Conservation (phyloP, 371 early-diverging fungal genomes). For the Actinomortierella ambigua region DNA sequence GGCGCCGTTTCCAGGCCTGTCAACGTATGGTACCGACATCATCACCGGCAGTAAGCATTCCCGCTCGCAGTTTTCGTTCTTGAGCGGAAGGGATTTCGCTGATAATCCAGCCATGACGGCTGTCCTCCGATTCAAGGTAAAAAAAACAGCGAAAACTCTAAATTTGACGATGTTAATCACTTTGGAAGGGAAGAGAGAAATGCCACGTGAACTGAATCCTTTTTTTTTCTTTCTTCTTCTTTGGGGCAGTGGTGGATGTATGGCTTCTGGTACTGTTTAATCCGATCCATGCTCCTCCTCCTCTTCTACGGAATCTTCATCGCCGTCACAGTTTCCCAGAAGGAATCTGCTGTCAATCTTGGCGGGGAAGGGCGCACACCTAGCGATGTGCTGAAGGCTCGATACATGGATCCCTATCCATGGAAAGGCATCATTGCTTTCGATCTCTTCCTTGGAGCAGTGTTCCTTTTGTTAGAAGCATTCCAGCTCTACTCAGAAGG, state of each 20-base stretch:
- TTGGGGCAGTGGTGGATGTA: slow-evolving; percentile 18
- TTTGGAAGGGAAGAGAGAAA: no score
- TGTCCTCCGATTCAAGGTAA: slow-evolving; percentile 34
- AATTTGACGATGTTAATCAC: slow-evolving; percentile 17
- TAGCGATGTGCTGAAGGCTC: not conserved
- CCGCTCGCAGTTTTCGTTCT: slow-evolving; percentile 30
- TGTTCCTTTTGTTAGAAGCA: slow-evolving; percentile 19
- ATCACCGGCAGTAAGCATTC: slow-evolving; percentile 3
- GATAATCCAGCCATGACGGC: slow-evolving; percentile 46
- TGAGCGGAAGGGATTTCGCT: slow-evolving; percentile 40
- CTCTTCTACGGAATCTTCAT: slow-evolving; percentile 23
- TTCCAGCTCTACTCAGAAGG: slow-evolving; percentile 29
- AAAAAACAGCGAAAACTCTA: no score
- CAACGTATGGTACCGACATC: slow-evolving; percentile 37
- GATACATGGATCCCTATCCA: slow-evolving; percentile 10
- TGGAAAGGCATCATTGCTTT: no score
- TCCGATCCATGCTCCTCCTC: slow-evolving; percentile 21
- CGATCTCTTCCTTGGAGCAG: slow-evolving; percentile 15
- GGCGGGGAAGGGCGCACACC: not conserved
- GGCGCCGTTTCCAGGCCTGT: slow-evolving; percentile 41
- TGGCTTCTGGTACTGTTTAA: slow-evolving; percentile 27
- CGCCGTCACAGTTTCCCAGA: slow-evolving; percentile 29
- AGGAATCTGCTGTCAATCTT: not conserved
- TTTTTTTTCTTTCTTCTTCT: no score
- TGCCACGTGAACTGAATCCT: no score